Base-by-base conservation (phyloP, 441 rosid genomes). In the Syzygium syzygioides region DNA sequence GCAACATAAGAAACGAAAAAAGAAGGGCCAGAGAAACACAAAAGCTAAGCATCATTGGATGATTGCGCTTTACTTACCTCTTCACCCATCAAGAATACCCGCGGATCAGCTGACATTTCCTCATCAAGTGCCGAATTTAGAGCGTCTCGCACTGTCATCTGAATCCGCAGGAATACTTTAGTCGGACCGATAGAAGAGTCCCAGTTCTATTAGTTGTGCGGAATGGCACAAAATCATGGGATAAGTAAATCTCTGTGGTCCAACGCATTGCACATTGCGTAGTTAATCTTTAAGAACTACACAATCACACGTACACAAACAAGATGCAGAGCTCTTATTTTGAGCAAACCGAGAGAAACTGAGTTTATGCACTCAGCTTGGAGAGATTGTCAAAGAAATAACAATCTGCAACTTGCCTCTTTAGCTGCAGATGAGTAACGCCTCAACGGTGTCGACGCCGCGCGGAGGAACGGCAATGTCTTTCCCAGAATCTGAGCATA, bases 31-130 rank as follows among this genome's bases (percentile, higher is more conserved):
- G 48, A 71, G 83, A 71, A 20, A 14, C 80, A 71, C 28, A 25
- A 3, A 71, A 71, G 45, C 5, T 71, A 71, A 37, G 83, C 52
- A 71, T 37, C 52, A 12, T 37, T n/a, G 3, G 28, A 71, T 37
- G 12, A 71, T 37, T 12, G 66, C 4, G 28, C 83, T 20, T 89
- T 37, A 37, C 90, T 90, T 89, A 94, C 98, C 97, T 96, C 98
- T 94, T 96, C 98, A 28, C 98, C 98, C 95, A 96, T 95, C 91
- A 96, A 90, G 90, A 95, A 92, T 30, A 96, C 98, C 91, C 95
- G 95, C 23, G 96, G 94, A 92, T 96, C 98, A 52, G 98, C 98
- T 55, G 98, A 95, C 98, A 96, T 95, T 92, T 96, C 98, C 92
- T 96, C 97, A 76, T 95, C 98, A 53, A 96, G 96, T 19, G 98